phyloP scores from a whole-genome alignment of 306 rosid species.

The Quillaja saponaria region DNA sequence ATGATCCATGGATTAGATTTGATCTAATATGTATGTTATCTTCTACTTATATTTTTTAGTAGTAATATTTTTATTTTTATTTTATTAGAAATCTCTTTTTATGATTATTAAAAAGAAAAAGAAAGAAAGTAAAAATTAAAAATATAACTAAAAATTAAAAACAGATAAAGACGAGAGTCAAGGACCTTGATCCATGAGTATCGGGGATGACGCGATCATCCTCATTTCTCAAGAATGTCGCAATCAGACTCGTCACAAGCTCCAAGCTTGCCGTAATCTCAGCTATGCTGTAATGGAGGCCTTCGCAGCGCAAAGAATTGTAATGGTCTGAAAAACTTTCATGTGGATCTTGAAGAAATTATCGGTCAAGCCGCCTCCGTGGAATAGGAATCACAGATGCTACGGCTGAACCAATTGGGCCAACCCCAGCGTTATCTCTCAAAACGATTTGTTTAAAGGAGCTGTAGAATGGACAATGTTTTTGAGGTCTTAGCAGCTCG shows the following conservation, averaged over 20 bases:
- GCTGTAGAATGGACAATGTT: constrained; percentile 86
- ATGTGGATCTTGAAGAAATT: constrained; percentile 88
- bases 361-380: constrained; percentile 87
- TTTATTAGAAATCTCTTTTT: too few relatives aligned
- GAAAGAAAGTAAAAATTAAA: too few relatives aligned
- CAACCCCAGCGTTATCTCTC: constrained; percentile 59
- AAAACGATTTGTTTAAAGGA: constrained; percentile 79
- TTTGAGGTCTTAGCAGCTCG: constrained; percentile 49
- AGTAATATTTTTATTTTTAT: too few relatives aligned
- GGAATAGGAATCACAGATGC: constrained; percentile 76
- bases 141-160: too few relatives aligned
- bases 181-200: constrained; percentile 67
- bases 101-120: too few relatives aligned
- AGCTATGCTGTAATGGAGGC: constrained; percentile 77
- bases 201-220: constrained; percentile 68
- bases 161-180: too few relatives aligned
- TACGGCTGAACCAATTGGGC: constrained; percentile 70
- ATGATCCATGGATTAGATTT: too few relatives aligned
- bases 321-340: constrained; percentile 89
- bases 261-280: constrained; percentile 80
- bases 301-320: constrained; percentile 84
- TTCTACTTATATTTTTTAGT: too few relatives aligned
- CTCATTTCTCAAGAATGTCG: constrained; percentile 76
- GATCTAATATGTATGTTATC: too few relatives aligned
- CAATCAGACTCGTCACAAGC: constrained; percentile 88